Conservation (phyloP, 2,329 filamentous ascomycete genomes). For the Fusarium acutatum region DNA sequence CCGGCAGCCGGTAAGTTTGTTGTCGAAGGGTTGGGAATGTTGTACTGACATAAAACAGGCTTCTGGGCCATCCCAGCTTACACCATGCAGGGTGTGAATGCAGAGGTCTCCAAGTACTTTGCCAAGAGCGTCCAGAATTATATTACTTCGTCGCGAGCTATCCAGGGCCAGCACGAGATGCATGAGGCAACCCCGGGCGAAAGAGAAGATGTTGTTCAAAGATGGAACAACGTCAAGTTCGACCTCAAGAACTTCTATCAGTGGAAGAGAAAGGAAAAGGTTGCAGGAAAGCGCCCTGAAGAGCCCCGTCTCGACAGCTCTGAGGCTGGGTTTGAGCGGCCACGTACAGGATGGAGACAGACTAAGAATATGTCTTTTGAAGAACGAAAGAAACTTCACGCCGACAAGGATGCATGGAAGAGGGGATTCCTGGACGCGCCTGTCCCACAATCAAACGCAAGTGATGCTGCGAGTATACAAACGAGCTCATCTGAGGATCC, state of each 20-base stretch:
- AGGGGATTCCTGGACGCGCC: constrained; percentile 32
- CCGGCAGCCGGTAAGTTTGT: constrained; percentile 73
- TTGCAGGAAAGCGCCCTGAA: constrained; percentile 46
- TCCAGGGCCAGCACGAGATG: constrained; percentile 77
- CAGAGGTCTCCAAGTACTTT: constrained; percentile 76
- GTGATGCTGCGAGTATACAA: constrained; percentile 19
- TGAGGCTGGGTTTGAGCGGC: constrained; percentile 39
- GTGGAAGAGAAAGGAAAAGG: constrained; percentile 58
- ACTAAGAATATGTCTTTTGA: constrained; percentile 59
- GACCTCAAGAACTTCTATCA: constrained; percentile 69
- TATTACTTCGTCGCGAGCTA: constrained; percentile 78
- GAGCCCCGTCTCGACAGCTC: constrained; percentile 15
- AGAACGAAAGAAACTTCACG: constrained; percentile 60
- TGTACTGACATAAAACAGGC: constrained; percentile 44
- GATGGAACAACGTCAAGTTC: constrained; percentile 69
- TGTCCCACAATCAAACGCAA: constrained; percentile 7
- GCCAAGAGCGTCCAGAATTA: constrained; percentile 79
- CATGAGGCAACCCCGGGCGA: constrained; percentile 64
- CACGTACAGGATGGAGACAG: constrained; percentile 58
- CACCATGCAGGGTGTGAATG: constrained; percentile 82
- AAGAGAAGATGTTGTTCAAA: constrained; percentile 67
- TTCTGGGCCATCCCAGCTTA: constrained; percentile 81
- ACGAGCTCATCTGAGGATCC: constrained; percentile 53
- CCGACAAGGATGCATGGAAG: constrained; percentile 57
- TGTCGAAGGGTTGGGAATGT: neutral